Evolutionary conservation across 257 asterid species (phyloP).

Genomic region (Przewalskia tangutica): DNA sequence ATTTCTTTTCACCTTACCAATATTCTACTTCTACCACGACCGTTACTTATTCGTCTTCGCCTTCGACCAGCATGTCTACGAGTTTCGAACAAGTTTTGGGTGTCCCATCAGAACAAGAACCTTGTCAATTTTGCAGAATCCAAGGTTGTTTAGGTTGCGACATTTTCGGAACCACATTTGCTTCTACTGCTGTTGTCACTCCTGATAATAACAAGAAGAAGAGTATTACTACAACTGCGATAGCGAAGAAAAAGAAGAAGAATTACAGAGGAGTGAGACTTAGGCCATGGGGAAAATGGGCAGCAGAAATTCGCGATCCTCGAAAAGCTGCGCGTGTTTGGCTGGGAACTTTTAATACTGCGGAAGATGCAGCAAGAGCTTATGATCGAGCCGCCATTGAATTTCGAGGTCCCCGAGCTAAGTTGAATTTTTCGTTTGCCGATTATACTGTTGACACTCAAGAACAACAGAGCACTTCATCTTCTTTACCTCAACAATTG

Average conservation of each 20-base stretch:
- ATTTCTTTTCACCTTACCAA: not conserved
- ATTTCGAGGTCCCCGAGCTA: slow-evolving; percentile 84
- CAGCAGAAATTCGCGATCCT: slow-evolving; percentile 88
- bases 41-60: not conserved
- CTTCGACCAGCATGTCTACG: not conserved
- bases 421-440: slow-evolving; percentile 62
- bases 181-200: not conserved
- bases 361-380: slow-evolving; percentile 81
- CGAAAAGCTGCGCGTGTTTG: slow-evolving; percentile 77
- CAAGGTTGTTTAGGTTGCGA: slow-evolving; percentile 70
- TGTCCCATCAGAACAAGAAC: slow-evolving; percentile 28
- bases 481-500: slow-evolving; percentile 1
- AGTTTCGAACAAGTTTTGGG: slow-evolving; percentile 17
- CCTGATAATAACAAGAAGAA: slow-evolving; percentile 6
- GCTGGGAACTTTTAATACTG: slow-evolving; percentile 82
- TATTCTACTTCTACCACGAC: not conserved
- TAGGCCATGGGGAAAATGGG: slow-evolving; percentile 98
- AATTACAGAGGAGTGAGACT: slow-evolving; percentile 86
- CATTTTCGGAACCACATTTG: slow-evolving; percentile 23
- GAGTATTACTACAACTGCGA: not conserved
- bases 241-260: slow-evolving; percentile 31
- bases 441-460: slow-evolving; percentile 34
- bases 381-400: slow-evolving; percentile 78
- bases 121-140: slow-evolving; percentile 49
- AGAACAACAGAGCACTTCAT: slow-evolving; percentile 7